Percentiles rank a stretch among this genome's conserved stretches.
Evolutionary conservation across 768 basidiomycete species (phyloP).

Genomic region (Lactarius sp.): DNA sequence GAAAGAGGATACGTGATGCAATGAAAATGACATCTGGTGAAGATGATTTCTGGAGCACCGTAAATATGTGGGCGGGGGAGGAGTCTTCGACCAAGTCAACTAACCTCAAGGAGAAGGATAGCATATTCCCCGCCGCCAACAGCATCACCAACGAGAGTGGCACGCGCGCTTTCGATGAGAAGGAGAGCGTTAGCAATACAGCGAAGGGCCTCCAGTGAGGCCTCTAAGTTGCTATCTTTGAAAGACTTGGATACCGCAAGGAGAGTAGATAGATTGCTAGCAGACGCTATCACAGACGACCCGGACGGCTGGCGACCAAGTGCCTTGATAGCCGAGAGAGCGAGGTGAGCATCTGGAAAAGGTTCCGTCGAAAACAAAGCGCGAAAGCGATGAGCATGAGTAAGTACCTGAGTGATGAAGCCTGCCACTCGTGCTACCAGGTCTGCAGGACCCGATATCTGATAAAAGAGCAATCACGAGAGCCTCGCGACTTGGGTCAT

Average conservation of each 20-base stretch:
- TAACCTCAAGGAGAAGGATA: conserved; percentile 55
- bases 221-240: conserved; percentile 50
- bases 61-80: background rate
- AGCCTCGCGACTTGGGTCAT: conserved; percentile 6
- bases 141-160: conserved; percentile 49
- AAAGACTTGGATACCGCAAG: conserved; percentile 47
- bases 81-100: conserved; percentile 18
- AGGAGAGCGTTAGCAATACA: conserved; percentile 78
- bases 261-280: conserved; percentile 53
- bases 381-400: background rate
- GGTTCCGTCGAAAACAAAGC: background rate
- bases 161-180: conserved; percentile 57
- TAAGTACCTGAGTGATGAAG: conserved; percentile 18
- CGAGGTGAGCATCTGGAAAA: conserved; percentile 58
- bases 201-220: conserved; percentile 63
- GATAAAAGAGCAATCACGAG: conserved; percentile 9
- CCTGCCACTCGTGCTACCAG: conserved; percentile 15
- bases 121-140: conserved; percentile 61
- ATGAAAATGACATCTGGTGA: conserved; percentile 66
- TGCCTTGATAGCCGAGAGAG: conserved; percentile 66
- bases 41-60: conserved; percentile 49
- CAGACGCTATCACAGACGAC: conserved; percentile 53
- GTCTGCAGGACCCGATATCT: conserved; percentile 15
- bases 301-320: conserved; percentile 68
- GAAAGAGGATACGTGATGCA: conserved; percentile 69